These are phyloP conservation scores for Stachybotrys elegans DNA, from an alignment of 2,329 filamentous ascomycete species.

Conservation along the genomic window DNA sequence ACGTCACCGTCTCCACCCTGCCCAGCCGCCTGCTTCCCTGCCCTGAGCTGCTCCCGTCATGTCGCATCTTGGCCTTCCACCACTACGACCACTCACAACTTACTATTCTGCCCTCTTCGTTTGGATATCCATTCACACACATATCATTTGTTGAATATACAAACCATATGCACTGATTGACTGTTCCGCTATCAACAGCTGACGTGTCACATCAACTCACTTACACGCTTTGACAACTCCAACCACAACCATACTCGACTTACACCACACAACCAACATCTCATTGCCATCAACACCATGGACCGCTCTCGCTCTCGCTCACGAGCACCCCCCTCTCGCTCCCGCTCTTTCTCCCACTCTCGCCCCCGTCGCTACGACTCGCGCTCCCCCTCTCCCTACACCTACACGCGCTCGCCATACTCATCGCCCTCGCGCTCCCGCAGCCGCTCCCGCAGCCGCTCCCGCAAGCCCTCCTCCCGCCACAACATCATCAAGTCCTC, in stretches of 20 bases:
- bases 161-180: neutral
- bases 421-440: conserved; percentile 8
- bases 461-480: conserved; percentile 10
- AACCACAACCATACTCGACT: neutral
- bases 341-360: conserved; percentile 16
- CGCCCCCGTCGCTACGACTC: conserved; percentile 9
- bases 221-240: neutral
- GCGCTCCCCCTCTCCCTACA: conserved; percentile 8
- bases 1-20: too few relatives aligned
- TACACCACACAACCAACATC: neutral
- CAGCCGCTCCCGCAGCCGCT: conserved; percentile 8
- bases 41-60: too few relatives aligned
- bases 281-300: neutral
- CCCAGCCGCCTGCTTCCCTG: too few relatives aligned
- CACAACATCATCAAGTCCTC: conserved; percentile 24
- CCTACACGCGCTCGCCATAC: conserved; percentile 4
- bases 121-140: too few relatives aligned
- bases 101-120: too few relatives aligned
- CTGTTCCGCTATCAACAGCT: neutral
- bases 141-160: too few relatives aligned
- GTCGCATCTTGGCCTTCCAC: too few relatives aligned
- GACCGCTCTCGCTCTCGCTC: conserved; percentile 14
- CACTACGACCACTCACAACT: too few relatives aligned
- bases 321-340: conserved; percentile 14
- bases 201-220: neutral